Conservation (phyloP, 2,329 filamentous ascomycete genomes). For the Fusarium musae region DNA sequence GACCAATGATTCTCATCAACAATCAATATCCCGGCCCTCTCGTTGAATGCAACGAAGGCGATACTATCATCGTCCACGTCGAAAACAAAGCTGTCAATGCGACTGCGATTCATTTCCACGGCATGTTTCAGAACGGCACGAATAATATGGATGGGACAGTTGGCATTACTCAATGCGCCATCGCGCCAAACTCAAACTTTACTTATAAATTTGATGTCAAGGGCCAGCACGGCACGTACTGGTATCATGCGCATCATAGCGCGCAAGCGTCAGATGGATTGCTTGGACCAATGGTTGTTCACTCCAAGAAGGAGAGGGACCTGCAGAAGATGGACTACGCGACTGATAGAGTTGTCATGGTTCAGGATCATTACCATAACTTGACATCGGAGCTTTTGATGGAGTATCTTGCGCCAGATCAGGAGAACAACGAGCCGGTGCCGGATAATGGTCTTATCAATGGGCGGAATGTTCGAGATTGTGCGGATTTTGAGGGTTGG, state of each 20-base stretch:
- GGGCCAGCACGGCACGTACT: constrained; percentile 60
- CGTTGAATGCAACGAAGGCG: constrained; percentile 78
- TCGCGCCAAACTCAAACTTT: constrained; percentile 70
- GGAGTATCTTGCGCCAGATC: constrained; percentile 64
- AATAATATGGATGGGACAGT: constrained; percentile 79
- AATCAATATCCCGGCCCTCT: constrained; percentile 78
- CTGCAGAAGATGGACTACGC: constrained; percentile 46
- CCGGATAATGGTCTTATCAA: constrained; percentile 75
- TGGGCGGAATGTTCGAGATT: constrained; percentile 54
- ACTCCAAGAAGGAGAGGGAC: constrained; percentile 60
- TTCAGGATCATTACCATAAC: constrained; percentile 81
- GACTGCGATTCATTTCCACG: constrained; percentile 80
- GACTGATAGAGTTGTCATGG: constrained; percentile 69
- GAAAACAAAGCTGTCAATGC: constrained; percentile 74
- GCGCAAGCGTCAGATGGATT: constrained; percentile 76
- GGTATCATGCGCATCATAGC: constrained; percentile 74
- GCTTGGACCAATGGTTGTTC: constrained; percentile 73
- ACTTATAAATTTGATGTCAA: constrained; percentile 75
- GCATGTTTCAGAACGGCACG: constrained; percentile 80
- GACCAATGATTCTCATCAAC: constrained; percentile 76
- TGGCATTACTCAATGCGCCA: constrained; percentile 74
- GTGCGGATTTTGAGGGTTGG: constrained; percentile 51
- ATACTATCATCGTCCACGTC: constrained; percentile 75
- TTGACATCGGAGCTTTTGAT: constrained; percentile 60
- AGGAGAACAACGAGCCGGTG: constrained; percentile 71